These are phyloP conservation scores for Seiridium cupressi DNA, from an alignment of 2,329 filamentous ascomycete species.

Conservation along the genomic window DNA sequence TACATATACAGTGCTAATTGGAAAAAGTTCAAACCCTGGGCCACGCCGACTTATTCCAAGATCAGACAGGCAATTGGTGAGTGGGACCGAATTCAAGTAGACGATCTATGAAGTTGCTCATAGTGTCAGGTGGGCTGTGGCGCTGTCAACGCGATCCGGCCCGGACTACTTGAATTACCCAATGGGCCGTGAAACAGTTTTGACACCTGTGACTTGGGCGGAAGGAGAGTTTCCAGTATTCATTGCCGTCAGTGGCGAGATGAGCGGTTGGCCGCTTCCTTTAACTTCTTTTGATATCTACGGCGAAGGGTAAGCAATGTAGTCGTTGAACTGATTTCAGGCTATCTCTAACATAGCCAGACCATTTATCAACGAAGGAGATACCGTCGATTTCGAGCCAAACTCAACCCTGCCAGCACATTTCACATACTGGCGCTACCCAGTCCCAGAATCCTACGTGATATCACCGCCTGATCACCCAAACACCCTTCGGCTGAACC, in stretches of 20 bases:
- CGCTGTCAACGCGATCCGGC: slow-evolving; percentile 37
- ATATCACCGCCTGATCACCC: slow-evolving; percentile 40
- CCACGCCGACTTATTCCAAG: slow-evolving; percentile 56
- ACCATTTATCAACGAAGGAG: slow-evolving; percentile 39
- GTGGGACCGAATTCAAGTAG: background rate
- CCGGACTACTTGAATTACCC: slow-evolving; percentile 35
- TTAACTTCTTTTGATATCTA: slow-evolving; percentile 13
- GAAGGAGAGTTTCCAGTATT: slow-evolving; percentile 32
- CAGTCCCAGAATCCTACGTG: slow-evolving; percentile 41
- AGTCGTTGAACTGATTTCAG: slow-evolving; percentile 13
- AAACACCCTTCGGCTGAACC: slow-evolving; percentile 43
- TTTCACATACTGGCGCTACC: slow-evolving; percentile 56
- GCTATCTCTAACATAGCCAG: slow-evolving; percentile 23
- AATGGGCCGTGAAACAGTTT: slow-evolving; percentile 42
- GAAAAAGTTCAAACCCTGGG: slow-evolving; percentile 48
- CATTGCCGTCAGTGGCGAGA: slow-evolving; percentile 31
- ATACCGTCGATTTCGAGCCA: slow-evolving; percentile 44
- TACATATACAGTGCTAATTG: background rate
- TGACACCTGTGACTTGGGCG: slow-evolving; percentile 37
- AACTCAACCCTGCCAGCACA: slow-evolving; percentile 46
- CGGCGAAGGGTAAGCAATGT: slow-evolving; percentile 22
- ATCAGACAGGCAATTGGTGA: slow-evolving; percentile 36
- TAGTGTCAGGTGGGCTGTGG: slow-evolving; percentile 34
- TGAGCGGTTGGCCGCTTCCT: slow-evolving; percentile 30
- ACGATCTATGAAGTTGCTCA: slow-evolving; percentile 1